These are phyloP conservation scores for Solanum arcanum DNA, from an alignment of 257 asterid species.

Conservation along the genomic window DNA sequence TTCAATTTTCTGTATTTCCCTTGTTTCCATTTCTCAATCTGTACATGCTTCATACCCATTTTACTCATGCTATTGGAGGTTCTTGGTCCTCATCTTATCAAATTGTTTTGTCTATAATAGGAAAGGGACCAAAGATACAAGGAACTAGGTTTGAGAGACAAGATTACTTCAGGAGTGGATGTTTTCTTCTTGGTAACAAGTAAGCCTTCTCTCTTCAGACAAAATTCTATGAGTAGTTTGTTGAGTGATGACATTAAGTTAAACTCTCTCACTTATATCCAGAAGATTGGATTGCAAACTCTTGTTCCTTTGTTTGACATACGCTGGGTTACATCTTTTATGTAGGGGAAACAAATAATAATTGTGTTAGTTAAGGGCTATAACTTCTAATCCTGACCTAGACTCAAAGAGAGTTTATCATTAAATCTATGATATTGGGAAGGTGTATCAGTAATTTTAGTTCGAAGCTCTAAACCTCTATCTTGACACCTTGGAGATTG, in stretches of 20 bases:
- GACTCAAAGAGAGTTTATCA: neutral
- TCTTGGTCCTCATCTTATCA: neutral
- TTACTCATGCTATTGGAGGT: neutral
- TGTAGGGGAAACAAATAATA: neutral
- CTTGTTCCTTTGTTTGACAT: neutral
- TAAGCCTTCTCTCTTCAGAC: slow-evolving; percentile 21
- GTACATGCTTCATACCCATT: neutral
- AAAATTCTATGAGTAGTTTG: neutral
- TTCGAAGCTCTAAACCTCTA: neutral
- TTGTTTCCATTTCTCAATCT: neutral
- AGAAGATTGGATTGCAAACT: neutral
- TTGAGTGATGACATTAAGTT: neutral
- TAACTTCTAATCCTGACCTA: neutral
- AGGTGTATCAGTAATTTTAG: neutral
- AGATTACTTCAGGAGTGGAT: slow-evolving; percentile 90
- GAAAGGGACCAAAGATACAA: slow-evolving; percentile 95
- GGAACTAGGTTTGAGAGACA: slow-evolving; percentile 92
- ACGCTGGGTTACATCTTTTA: neutral
- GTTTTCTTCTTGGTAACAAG: slow-evolving; percentile 92
- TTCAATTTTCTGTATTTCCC: neutral
- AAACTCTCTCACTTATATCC: neutral
- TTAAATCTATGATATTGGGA: neutral
- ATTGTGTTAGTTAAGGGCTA: neutral
- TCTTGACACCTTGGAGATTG: neutral
- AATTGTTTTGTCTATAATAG: slow-evolving; percentile 19